Conservation (phyloP, 495 filamentous ascomycete genomes). For the Neurospora sp. region DNA sequence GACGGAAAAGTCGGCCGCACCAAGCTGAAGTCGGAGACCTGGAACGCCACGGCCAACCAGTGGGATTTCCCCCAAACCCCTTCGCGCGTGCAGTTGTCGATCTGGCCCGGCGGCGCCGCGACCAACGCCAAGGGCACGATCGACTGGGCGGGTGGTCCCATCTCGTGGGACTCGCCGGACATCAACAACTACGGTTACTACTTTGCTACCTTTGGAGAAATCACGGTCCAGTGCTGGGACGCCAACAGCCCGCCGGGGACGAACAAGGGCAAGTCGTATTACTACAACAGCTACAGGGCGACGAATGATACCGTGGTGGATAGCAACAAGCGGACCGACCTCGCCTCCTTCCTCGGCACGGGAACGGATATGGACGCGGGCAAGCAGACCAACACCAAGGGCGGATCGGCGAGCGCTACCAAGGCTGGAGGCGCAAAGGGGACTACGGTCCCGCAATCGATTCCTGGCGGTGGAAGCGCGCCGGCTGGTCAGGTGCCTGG, state of each 20-base stretch:
- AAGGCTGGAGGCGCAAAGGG: neutral
- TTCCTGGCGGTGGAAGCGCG: constrained; percentile 27
- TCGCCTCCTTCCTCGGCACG: constrained; percentile 67
- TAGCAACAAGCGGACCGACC: constrained; percentile 62
- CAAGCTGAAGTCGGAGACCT: constrained; percentile 65
- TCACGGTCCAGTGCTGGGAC: constrained; percentile 77
- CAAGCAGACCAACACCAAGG: constrained; percentile 16
- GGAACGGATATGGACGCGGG: constrained; percentile 60
- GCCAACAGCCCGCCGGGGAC: constrained; percentile 48
- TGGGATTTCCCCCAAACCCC: constrained; percentile 92
- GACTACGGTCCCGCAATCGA: constrained; percentile 17
- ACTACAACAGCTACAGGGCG: constrained; percentile 54
- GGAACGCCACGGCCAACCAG: constrained; percentile 69
- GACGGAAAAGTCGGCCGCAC: constrained; percentile 69
- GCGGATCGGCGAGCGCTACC: constrained; percentile 11
- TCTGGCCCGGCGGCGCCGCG: constrained; percentile 85
- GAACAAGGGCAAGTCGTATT: constrained; percentile 59
- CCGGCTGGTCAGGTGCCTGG: constrained; percentile 21
- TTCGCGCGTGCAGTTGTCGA: constrained; percentile 83
- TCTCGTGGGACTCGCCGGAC: constrained; percentile 76
- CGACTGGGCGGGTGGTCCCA: constrained; percentile 80
- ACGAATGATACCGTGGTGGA: constrained; percentile 68
- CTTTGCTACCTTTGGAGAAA: constrained; percentile 68
- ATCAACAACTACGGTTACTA: constrained; percentile 82
- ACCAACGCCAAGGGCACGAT: constrained; percentile 78